Percentiles rank a stretch among this genome's conserved stretches.
phyloP scores from a whole-genome alignment of 2,329 filamentous ascomycete genomes.

The Parastagonospora nodorum region DNA sequence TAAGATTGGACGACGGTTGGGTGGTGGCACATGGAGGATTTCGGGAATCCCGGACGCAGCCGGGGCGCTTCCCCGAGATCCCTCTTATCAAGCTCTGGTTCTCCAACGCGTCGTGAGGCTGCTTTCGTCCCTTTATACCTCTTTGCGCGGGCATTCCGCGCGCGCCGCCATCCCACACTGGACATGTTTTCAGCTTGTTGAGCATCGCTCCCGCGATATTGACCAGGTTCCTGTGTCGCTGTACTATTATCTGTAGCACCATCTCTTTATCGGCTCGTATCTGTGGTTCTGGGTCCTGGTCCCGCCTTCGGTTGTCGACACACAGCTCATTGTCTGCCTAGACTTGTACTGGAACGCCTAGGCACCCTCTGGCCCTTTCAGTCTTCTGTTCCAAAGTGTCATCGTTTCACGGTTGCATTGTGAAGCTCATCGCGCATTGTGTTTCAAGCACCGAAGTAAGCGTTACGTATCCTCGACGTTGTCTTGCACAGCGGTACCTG shows the following conservation, averaged over 20 bases:
- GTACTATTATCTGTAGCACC: slow-evolving; percentile 19
- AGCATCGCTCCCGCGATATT: slow-evolving; percentile 13
- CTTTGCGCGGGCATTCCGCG: slow-evolving; percentile 19
- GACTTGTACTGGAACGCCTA: background rate
- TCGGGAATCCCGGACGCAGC: slow-evolving; percentile 2
- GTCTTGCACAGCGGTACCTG: too few species aligned
- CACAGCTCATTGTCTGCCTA: background rate
- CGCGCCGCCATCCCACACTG: slow-evolving; percentile 13
- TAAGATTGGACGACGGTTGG: slow-evolving; percentile 10
- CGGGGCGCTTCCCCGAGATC: slow-evolving; percentile 11
- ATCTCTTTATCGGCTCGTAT: slow-evolving; percentile 3
- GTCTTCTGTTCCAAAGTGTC: background rate
- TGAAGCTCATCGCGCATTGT: slow-evolving; percentile 20
- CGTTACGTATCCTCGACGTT: slow-evolving; percentile 7
- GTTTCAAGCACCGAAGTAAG: slow-evolving; percentile 19
- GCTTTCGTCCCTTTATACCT: slow-evolving; percentile 13
- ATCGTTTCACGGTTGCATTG: slow-evolving; percentile 2
- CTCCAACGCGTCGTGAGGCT: slow-evolving; percentile 20
- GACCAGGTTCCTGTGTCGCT: background rate
- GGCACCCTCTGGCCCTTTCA: too few species aligned
- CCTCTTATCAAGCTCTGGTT: slow-evolving; percentile 21
- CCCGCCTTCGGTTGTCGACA: slow-evolving; percentile 9
- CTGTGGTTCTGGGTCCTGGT: slow-evolving; percentile 8
- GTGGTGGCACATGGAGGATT: slow-evolving; percentile 1
- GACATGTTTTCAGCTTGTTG: slow-evolving; percentile 18